Conservation (phyloP, 2,329 filamentous ascomycete species). For the Diaporthe aspalathi region DNA sequence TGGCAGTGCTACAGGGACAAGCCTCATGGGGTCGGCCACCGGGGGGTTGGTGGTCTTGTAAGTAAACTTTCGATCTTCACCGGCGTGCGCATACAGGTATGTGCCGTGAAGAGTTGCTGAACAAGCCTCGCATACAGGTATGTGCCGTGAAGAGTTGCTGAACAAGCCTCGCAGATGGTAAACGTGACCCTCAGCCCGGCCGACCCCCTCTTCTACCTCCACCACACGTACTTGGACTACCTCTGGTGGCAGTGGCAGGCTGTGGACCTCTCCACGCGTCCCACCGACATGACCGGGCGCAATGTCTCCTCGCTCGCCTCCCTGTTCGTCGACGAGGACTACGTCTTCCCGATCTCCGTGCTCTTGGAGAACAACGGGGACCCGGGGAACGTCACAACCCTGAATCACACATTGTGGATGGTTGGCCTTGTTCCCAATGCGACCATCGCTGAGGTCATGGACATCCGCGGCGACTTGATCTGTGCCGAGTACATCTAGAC, state of each 20-base stretch:
- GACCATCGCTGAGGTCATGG: conserved; percentile 26
- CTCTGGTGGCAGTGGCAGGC: conserved; percentile 34
- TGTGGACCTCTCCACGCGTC: not conserved
- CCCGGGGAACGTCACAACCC: conserved; percentile 27
- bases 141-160: not conserved
- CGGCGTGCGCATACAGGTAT: not conserved
- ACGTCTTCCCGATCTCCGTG: not conserved
- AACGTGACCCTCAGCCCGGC: conserved; percentile 19
- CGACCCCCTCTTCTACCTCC: conserved; percentile 33
- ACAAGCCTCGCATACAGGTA: not conserved
- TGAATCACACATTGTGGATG: conserved; percentile 28
- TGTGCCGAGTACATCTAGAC: conserved; percentile 26
- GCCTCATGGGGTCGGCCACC: conserved; percentile 18
- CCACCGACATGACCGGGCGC: conserved; percentile 16
- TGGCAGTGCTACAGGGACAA: conserved; percentile 7
- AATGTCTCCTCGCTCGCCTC: conserved; percentile 4
- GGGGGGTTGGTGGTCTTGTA: conserved; percentile 13
- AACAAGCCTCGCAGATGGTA: conserved; percentile 13
- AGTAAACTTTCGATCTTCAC: not conserved
- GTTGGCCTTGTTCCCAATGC: conserved; percentile 22
- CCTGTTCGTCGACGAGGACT: conserved; percentile 25
- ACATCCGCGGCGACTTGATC: conserved; percentile 7
- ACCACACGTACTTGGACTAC: conserved; percentile 29
- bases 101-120: not conserved
- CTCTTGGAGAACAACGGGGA: conserved; percentile 17